Evolutionary conservation across 2,329 filamentous ascomycete genomes (phyloP), one percentile per base, ranked within the genome.

Genomic region (Pleurostoma richardsiae): DNA sequence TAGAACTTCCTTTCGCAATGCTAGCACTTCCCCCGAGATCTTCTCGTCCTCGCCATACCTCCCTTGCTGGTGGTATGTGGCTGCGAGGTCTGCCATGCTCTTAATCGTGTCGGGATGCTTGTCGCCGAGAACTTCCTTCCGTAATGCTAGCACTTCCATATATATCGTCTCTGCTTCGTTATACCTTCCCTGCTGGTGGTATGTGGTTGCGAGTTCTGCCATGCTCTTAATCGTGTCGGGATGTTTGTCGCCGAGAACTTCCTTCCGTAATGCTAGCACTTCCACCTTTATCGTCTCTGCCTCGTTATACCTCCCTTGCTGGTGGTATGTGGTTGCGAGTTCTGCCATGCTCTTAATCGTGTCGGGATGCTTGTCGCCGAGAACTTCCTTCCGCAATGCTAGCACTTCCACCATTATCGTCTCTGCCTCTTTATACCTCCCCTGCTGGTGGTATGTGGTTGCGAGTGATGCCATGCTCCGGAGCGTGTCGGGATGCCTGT

Each of bases 81-180:
- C n/a, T 40, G 57, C 56, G 28, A 61, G 57, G 11, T 51, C 29
- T 19, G 27, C 43, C 54, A 60, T 60, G 19, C 44, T 51, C 31
- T 4, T 0, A 8, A 61, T 45, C 19, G 58, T 59, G 40, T 55
- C 49, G 10, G 49, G 55, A 44, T 61, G 59, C 42, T 44, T 51
- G 30, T 56, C 49, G 41, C 58, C 56, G 4, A 57, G 52, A 27
- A 54, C 39, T 3, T 54, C 39, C 10, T 36, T 49, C 28, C 27
- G 46, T 29, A 54, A 46, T 31, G 46, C 44, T 19, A 55, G 36
- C 4, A 47, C 52, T 40, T 53, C 8, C 1, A 44, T n/a, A 4
- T 44, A 1, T 6, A 54, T 41, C 29, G 27, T 10, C 33, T 55
- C 51, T 11, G 49, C 51, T 46, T 57, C 43, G n/a, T 43, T 27